These are phyloP conservation scores for Auricularia sp. DNA, from an alignment of 768 basidiomycete genomes.

Conservation along the genomic window DNA sequence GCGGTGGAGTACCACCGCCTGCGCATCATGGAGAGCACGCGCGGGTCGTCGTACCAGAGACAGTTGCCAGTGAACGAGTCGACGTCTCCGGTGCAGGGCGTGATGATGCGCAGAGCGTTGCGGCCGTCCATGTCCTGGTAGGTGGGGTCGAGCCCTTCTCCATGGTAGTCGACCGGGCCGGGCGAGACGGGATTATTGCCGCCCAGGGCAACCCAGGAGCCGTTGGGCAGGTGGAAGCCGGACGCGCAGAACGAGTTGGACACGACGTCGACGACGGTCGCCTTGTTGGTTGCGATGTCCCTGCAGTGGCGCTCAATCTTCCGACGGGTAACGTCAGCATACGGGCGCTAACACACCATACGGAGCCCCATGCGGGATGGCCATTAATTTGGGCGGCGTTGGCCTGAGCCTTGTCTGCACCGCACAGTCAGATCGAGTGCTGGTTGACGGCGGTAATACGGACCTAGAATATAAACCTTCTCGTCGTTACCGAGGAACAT, in stretches of 20 bases:
- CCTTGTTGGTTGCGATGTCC: conserved; percentile 52
- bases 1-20: conserved; percentile 72
- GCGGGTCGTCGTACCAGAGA: conserved; percentile 63
- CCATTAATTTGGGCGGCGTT: conserved; percentile 56
- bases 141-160: conserved; percentile 44
- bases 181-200: not conserved
- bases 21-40: conserved; percentile 53
- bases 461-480: conserved; percentile 69
- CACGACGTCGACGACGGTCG: conserved; percentile 34
- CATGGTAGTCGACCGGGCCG: conserved; percentile 11
- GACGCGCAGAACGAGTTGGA: conserved; percentile 36
- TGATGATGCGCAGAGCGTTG: conserved; percentile 69
- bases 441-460: not conserved
- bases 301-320: conserved; percentile 19
- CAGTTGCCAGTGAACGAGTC: conserved; percentile 43
- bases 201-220: conserved; percentile 24
- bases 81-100: conserved; percentile 47
- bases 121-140: conserved; percentile 79
- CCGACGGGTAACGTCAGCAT: not conserved
- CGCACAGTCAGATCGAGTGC: not conserved
- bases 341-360: conserved; percentile 31
- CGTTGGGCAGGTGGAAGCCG: conserved; percentile 32
- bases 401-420: conserved; percentile 68
- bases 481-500: conserved; percentile 73
- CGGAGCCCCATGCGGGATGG: conserved; percentile 67